Conservation (phyloP, 2,329 filamentous ascomycete genomes). For the Biscogniauxia marginata region DNA sequence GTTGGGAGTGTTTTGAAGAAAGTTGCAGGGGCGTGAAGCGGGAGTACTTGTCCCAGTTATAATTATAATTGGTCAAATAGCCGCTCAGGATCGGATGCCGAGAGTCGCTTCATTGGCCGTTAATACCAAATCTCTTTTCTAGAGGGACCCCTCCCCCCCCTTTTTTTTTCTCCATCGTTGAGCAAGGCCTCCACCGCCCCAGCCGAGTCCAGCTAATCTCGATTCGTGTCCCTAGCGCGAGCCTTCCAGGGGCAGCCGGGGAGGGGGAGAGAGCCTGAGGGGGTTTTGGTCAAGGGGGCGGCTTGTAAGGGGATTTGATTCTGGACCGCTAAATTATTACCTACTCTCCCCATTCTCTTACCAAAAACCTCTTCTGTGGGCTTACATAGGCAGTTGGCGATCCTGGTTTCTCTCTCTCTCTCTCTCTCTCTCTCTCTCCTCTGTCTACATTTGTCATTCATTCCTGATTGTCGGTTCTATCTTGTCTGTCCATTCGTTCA, state of each 20-base stretch:
- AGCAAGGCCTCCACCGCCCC: neutral
- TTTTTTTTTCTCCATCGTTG: neutral
- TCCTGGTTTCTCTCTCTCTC: neutral
- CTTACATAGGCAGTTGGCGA: neutral
- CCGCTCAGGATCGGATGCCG: neutral
- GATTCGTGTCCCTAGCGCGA: conserved; percentile 1
- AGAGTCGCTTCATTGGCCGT: neutral
- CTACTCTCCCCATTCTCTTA: neutral
- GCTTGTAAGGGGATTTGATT: neutral
- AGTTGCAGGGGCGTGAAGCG: neutral
- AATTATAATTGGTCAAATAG: neutral
- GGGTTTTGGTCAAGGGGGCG: neutral
- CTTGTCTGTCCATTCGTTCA: neutral
- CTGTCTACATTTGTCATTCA: neutral
- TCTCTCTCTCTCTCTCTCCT: neutral
- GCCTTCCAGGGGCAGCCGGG: neutral
- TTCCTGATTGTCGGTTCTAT: neutral
- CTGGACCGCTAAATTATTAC: neutral
- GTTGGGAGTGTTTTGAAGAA: neutral
- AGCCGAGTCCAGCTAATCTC: neutral
- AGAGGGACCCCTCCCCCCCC: neutral
- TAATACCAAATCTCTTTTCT: neutral
- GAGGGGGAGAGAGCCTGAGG: too few species aligned
- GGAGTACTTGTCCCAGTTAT: neutral
- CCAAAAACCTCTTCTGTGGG: too few species aligned